These are phyloP conservation scores for Phytophthora pinifolia DNA, from an alignment of 352 stramenopile species.

Conservation along the genomic window DNA sequence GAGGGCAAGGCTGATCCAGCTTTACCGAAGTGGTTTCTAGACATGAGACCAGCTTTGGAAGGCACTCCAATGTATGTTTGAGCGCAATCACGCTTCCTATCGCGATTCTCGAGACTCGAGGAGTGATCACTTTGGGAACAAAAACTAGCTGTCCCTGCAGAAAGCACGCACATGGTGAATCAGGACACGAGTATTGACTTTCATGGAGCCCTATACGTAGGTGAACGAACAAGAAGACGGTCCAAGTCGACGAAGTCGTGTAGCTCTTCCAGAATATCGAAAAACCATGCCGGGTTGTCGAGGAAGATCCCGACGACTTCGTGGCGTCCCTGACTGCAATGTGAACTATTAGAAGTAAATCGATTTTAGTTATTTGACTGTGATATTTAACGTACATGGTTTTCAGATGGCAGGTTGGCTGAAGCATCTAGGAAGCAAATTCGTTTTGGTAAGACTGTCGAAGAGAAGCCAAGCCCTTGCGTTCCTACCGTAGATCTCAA, in stretches of 20 bases:
- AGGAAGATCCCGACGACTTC: conserved; percentile 74
- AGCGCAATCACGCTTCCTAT: conserved; percentile 82
- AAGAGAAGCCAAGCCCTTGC: too few relatives aligned
- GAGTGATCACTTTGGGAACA: conserved; percentile 76
- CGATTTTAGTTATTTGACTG: background rate
- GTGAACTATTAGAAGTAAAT: conserved; percentile 3
- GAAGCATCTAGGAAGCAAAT: conserved; percentile 57
- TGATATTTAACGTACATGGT: conserved; percentile 55
- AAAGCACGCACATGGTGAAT: background rate
- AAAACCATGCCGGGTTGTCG: conserved; percentile 81
- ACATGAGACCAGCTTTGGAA: conserved; percentile 56
- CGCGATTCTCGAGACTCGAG: conserved; percentile 60
- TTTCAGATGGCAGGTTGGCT: conserved; percentile 73
- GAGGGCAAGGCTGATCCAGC: conserved; percentile 32
- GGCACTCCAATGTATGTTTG: conserved; percentile 77
- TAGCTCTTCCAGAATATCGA: conserved; percentile 77
- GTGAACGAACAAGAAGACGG: conserved; percentile 53
- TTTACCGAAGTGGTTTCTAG: conserved; percentile 40
- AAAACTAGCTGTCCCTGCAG: conserved; percentile 72
- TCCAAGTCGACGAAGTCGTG: conserved; percentile 75
- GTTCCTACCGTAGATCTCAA: conserved; percentile 67
- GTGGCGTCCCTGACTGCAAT: conserved; percentile 60
- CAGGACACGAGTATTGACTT: background rate
- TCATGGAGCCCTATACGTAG: background rate
- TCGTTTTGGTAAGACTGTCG: conserved; percentile 1